Percentiles rank a stretch among this genome's conserved stretches.
phyloP scores from a whole-genome alignment of 495 filamentous ascomycete species.

The Sabuloglossum arenarium region DNA sequence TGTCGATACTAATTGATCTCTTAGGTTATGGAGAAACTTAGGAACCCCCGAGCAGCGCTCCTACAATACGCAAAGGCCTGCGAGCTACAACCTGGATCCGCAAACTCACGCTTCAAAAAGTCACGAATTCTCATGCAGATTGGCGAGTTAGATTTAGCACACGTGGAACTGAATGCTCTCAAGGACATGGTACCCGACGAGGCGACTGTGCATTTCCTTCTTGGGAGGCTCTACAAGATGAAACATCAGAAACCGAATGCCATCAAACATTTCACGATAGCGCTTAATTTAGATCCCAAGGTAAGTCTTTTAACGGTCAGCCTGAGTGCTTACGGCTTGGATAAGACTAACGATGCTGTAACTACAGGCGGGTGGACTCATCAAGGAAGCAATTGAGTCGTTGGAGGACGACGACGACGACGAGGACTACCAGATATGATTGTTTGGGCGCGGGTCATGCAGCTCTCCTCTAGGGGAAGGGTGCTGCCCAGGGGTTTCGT shows the following conservation, averaged over 20 bases:
- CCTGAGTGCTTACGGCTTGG: constrained; percentile 1
- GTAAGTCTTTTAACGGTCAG: constrained; percentile 24
- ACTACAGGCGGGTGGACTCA: constrained; percentile 59
- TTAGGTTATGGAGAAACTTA: constrained; percentile 57
- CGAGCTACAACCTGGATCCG: constrained; percentile 56
- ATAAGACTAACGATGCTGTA: constrained; percentile 3
- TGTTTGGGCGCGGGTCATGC: background rate
- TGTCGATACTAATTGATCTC: background rate
- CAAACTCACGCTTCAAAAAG: constrained; percentile 74
- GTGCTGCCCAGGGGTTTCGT: no score
- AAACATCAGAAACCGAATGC: constrained; percentile 58
- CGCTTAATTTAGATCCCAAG: constrained; percentile 91
- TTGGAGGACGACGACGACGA: constrained; percentile 66
- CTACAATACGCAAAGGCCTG: constrained; percentile 61
- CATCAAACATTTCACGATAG: constrained; percentile 81
- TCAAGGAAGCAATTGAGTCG: constrained; percentile 82
- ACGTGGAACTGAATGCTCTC: constrained; percentile 59
- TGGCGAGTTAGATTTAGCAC: constrained; percentile 45
- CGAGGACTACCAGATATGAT: constrained; percentile 20
- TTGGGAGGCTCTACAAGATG: constrained; percentile 71
- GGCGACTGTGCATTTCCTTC: constrained; percentile 82
- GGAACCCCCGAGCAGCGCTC: constrained; percentile 56
- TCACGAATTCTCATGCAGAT: constrained; percentile 69
- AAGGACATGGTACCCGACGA: constrained; percentile 86
- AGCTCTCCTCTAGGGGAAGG: background rate